phyloP scores from a whole-genome alignment of 2,329 filamentous ascomycete genomes.

The Microsporum canis region DNA sequence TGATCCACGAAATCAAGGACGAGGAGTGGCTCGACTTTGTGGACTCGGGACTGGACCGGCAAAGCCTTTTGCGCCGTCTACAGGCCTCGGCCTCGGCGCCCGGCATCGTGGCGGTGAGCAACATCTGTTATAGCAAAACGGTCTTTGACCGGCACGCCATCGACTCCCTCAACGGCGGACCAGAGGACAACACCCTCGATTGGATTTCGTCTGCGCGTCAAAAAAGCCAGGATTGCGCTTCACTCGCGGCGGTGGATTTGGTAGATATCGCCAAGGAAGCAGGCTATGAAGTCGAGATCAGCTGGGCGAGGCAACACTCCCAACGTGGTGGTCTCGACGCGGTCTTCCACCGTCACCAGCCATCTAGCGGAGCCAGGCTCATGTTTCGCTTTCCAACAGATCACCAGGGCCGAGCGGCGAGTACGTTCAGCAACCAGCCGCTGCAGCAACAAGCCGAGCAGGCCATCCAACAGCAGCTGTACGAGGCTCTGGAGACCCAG shows the following conservation, averaged over 20 bases:
- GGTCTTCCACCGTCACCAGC: conserved; percentile 4
- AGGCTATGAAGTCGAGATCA: conserved; percentile 8
- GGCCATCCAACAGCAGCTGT: not conserved
- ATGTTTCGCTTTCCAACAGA: conserved; percentile 1
- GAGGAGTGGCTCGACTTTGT: not conserved
- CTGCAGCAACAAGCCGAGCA: not conserved
- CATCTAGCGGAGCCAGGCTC: not conserved
- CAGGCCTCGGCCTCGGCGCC: not conserved
- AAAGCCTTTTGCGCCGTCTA: not conserved
- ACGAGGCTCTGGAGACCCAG: not conserved
- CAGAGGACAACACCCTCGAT: not conserved
- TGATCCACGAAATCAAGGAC: not conserved
- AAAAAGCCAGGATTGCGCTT: not conserved
- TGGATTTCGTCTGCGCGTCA: not conserved
- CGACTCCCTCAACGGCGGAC: not conserved
- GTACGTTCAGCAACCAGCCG: not conserved
- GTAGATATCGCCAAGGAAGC: not conserved
- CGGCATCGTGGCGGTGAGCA: not conserved
- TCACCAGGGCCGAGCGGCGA: not conserved
- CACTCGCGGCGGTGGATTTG: not conserved
- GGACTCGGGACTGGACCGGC: not conserved
- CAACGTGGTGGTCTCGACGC: conserved; percentile 10
- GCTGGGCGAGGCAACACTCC: conserved; percentile 7
- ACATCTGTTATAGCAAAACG: conserved; percentile 3
- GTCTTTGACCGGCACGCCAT: not conserved